These are phyloP conservation scores for Phytophthora pinifolia DNA, from an alignment of 352 stramenopile species.

Conservation along the genomic window DNA sequence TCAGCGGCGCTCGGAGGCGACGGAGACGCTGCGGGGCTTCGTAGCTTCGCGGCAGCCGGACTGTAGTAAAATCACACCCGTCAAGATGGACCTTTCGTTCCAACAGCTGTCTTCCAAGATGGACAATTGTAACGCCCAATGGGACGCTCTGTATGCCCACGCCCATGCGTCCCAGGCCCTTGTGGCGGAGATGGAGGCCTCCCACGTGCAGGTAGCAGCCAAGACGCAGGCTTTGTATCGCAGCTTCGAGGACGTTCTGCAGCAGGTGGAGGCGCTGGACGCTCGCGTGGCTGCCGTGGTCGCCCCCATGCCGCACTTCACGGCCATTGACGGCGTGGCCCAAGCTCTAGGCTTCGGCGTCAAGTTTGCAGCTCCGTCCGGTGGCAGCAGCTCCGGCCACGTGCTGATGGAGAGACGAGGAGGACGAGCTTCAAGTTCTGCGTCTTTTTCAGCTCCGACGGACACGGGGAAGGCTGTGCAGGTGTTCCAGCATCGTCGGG, in stretches of 20 bases:
- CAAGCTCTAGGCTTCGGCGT: constrained; percentile 66
- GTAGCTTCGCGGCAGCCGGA: constrained; percentile 13
- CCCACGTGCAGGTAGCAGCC: constrained; percentile 69
- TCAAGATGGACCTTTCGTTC: constrained; percentile 27
- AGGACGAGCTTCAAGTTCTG: neutral
- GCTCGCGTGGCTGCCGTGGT: constrained; percentile 63
- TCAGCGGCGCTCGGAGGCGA: constrained; percentile 14
- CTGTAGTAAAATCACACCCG: neutral
- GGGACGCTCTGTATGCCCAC: constrained; percentile 48
- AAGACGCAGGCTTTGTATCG: constrained; percentile 80
- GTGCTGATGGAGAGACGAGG: constrained; percentile 19
- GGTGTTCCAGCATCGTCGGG: constrained; percentile 75
- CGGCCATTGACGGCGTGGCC: constrained; percentile 56
- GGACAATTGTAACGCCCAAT: constrained; percentile 37
- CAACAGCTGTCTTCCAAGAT: constrained; percentile 32
- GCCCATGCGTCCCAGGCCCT: constrained; percentile 62
- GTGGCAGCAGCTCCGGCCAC: constrained; percentile 6
- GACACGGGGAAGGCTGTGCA: constrained; percentile 48
- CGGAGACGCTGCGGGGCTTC: constrained; percentile 49
- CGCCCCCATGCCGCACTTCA: constrained; percentile 72
- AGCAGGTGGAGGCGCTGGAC: constrained; percentile 65
- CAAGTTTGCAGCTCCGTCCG: constrained; percentile 54
- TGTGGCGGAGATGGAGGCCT: constrained; percentile 81
- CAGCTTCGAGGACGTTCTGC: constrained; percentile 67
- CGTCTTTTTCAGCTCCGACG: neutral